A percentile compares a stretch with the other conserved stretches of the same genome.
These are phyloP conservation scores for Mycena galopus DNA, from an alignment of 768 basidiomycete genomes.

Conservation along the genomic window DNA sequence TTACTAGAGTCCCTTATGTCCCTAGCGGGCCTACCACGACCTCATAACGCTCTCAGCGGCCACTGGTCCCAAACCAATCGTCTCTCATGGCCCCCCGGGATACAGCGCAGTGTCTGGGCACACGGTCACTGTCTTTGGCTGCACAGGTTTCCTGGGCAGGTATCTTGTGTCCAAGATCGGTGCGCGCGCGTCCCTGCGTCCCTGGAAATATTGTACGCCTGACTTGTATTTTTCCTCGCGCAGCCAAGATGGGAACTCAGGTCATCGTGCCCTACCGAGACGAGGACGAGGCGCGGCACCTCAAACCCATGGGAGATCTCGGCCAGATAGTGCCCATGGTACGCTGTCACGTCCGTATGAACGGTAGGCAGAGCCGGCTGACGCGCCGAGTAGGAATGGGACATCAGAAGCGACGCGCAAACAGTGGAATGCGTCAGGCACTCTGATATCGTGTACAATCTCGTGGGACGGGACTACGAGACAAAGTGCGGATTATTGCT, in stretches of 20 bases:
- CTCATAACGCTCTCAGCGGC: slow-evolving; percentile 67
- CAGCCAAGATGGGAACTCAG: slow-evolving; percentile 92
- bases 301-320: slow-evolving; percentile 95
- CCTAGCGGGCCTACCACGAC: slow-evolving; percentile 84
- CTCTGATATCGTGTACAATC: slow-evolving; percentile 97
- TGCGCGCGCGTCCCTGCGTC: slow-evolving; percentile 44
- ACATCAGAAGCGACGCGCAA: slow-evolving; percentile 89
- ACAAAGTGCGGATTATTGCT: slow-evolving; percentile 78
- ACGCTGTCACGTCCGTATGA: slow-evolving; percentile 35
- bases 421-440: slow-evolving; percentile 95
- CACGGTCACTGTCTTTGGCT: slow-evolving; percentile 96
- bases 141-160: slow-evolving; percentile 94
- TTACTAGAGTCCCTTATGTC: slow-evolving; percentile 3
- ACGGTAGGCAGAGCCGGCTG: not conserved
- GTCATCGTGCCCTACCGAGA: slow-evolving; percentile 96
- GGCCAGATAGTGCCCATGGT: slow-evolving; percentile 98
- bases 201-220: slow-evolving; percentile 18
- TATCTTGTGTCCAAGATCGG: slow-evolving; percentile 96
- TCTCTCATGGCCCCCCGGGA: slow-evolving; percentile 84
- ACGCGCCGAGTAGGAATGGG: slow-evolving; percentile 85
- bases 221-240: slow-evolving; percentile 6
- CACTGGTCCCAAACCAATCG: slow-evolving; percentile 67
- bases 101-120: slow-evolving; percentile 92
- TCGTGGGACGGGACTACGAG: slow-evolving; percentile 93
- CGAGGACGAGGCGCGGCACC: slow-evolving; percentile 89